A percentile compares a stretch with the other conserved stretches of the same genome.
Evolutionary conservation across 2,329 filamentous ascomycete species (phyloP).

Genomic region (Pseudogymnoascus destructans): DNA sequence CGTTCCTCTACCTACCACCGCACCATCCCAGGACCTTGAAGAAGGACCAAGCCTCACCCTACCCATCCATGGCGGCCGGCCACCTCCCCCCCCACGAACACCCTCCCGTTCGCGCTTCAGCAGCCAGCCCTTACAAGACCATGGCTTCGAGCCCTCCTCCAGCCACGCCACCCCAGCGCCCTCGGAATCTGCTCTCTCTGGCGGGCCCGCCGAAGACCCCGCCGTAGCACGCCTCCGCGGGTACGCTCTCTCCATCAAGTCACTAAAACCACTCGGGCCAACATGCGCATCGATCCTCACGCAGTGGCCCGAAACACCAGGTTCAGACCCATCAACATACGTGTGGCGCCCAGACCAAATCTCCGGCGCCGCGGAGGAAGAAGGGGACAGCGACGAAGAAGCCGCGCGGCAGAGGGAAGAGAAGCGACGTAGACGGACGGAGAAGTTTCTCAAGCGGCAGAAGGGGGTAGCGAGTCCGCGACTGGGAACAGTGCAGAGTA

Average conservation of each 20-base stretch:
- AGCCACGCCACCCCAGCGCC: slow-evolving; percentile 19
- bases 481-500: neutral
- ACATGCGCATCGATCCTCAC: slow-evolving; percentile 24
- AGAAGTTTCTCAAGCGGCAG: slow-evolving; percentile 23
- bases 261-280: slow-evolving; percentile 18
- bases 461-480: slow-evolving; percentile 12
- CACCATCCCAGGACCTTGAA: neutral
- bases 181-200: slow-evolving; percentile 20
- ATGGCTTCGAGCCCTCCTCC: slow-evolving; percentile 12
- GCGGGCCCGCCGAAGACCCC: slow-evolving; percentile 22
- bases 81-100: neutral
- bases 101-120: slow-evolving; percentile 14
- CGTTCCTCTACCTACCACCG: neutral
- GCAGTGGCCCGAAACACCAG: slow-evolving; percentile 27
- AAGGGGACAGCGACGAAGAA: slow-evolving; percentile 14
- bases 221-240: slow-evolving; percentile 27
- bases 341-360: slow-evolving; percentile 20
- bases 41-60: neutral
- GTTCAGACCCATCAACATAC: slow-evolving; percentile 26
- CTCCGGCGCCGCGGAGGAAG: slow-evolving; percentile 12
- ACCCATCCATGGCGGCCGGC: neutral
- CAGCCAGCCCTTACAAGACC: slow-evolving; percentile 13
- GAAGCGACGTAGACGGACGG: slow-evolving; percentile 21
- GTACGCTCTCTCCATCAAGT: slow-evolving; percentile 25
- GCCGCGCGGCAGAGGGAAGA: slow-evolving; percentile 17